phyloP scores from a whole-genome alignment of 2,329 filamentous ascomycete species.

The Venturia aucupariae region DNA sequence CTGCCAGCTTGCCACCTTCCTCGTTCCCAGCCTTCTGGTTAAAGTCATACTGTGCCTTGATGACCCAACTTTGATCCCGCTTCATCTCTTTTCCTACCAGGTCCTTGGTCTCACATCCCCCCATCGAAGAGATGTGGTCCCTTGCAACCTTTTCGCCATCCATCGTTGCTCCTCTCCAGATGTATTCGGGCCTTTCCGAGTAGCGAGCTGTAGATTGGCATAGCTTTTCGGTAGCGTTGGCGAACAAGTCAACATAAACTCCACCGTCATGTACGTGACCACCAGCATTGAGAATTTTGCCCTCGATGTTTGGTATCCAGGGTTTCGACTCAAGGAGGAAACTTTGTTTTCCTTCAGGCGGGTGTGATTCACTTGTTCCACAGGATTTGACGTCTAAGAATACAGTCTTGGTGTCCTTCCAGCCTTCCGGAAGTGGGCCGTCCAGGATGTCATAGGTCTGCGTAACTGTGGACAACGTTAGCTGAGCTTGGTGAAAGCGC shows the following conservation, averaged over 20 bases:
- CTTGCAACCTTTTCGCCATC: constrained; percentile 3
- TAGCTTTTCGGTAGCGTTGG: not conserved
- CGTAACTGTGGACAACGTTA: not conserved
- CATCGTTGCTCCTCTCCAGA: constrained; percentile 5
- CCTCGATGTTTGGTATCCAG: constrained; percentile 13
- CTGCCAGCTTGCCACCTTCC: not conserved
- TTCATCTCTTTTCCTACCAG: not conserved
- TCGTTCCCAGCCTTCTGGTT: constrained; percentile 7
- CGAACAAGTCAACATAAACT: not conserved
- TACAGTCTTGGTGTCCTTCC: constrained; percentile 11
- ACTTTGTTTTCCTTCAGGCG: constrained; percentile 4
- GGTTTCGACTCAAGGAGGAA: constrained; percentile 6
- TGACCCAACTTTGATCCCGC: constrained; percentile 9
- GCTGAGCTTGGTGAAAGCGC: not conserved
- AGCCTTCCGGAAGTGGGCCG: constrained; percentile 10
- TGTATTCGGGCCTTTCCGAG: constrained; percentile 10
- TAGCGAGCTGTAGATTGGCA: constrained; percentile 10
- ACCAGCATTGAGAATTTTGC: constrained; percentile 3
- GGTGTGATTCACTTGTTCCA: constrained; percentile 4
- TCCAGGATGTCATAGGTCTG: constrained; percentile 13
- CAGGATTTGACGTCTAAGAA: constrained; percentile 13
- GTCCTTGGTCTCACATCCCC: not conserved
- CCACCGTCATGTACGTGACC: constrained; percentile 13
- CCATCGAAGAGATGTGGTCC: constrained; percentile 13
- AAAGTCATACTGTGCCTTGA: constrained; percentile 14